Evolutionary conservation across 2,329 filamentous ascomycete genomes (phyloP).

Genomic region (Chaetomiaceae sp.): DNA sequence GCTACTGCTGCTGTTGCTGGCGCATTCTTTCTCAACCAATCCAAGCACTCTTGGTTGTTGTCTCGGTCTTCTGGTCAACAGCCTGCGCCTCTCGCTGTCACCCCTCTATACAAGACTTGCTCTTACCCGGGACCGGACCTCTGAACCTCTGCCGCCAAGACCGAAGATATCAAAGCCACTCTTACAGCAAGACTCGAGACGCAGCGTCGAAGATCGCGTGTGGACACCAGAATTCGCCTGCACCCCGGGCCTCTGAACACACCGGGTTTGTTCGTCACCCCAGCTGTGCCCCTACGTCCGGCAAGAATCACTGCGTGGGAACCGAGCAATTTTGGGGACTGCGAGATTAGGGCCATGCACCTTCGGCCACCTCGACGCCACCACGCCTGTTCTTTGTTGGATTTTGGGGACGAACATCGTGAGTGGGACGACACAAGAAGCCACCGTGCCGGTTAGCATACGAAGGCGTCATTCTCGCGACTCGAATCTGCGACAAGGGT

Average conservation of each 20-base stretch:
- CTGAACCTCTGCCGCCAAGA: neutral
- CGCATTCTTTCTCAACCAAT: slow-evolving; percentile 1
- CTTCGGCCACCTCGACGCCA: slow-evolving; percentile 8
- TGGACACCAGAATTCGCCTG: no score
- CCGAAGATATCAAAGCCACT: neutral
- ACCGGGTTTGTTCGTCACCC: no score
- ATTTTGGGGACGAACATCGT: slow-evolving; percentile 7
- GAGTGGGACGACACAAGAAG: neutral
- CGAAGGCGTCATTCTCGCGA: no score
- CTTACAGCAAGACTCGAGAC: neutral
- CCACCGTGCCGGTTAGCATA: neutral
- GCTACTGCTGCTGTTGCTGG: no score
- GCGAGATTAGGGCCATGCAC: slow-evolving; percentile 20
- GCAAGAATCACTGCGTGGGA: neutral
- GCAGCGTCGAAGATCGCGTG: neutral
- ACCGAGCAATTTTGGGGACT: slow-evolving; percentile 1
- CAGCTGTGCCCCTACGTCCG: no score
- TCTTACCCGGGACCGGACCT: neutral
- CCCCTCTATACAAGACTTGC: no score
- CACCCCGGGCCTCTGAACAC: no score
- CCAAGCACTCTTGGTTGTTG: neutral
- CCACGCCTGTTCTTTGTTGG: slow-evolving; percentile 12
- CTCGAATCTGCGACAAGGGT: no score
- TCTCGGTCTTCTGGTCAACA: neutral
- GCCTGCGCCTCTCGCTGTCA: neutral